Conservation (phyloP, 345 rosid genomes). For the Eucalyptus regnans region DNA sequence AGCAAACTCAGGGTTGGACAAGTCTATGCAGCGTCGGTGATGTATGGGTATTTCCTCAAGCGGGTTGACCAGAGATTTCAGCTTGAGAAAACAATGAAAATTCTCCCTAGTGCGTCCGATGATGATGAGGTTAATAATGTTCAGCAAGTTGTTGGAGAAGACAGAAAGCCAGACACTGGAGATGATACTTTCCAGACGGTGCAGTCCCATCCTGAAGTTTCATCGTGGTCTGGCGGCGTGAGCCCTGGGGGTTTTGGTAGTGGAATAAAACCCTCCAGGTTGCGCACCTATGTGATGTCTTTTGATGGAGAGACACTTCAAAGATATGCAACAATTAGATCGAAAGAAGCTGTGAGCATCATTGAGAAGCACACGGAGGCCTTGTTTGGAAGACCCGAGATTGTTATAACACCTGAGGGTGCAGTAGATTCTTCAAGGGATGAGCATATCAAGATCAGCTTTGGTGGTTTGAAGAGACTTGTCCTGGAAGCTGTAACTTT, state of each 20-base stretch:
- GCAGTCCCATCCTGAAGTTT: conserved; percentile 53
- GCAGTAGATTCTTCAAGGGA: conserved; percentile 65
- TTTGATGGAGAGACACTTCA: conserved; percentile 93
- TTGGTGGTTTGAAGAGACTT: conserved; percentile 81
- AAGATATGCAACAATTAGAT: conserved; percentile 82
- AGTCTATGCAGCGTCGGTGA: conserved; percentile 97
- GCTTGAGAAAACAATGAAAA: conserved; percentile 92
- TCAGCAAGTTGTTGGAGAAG: conserved; percentile 18
- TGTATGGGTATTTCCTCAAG: conserved; percentile 95
- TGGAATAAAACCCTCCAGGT: conserved; percentile 51
- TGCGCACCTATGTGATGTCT: conserved; percentile 80
- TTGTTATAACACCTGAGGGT: conserved; percentile 54
- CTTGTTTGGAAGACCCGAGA: conserved; percentile 83
- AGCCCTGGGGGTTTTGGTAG: conserved; percentile 45
- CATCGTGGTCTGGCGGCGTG: conserved; percentile 41
- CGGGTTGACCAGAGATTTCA: conserved; percentile 91
- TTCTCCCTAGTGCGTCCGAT: conserved; percentile 41
- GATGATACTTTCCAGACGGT: conserved; percentile 17
- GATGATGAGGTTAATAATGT: conserved; percentile 9
- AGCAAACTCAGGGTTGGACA: conserved; percentile 93
- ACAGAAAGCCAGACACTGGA: conserved; percentile 4
- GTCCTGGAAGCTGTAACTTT: conserved; percentile 93
- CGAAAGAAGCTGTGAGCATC: conserved; percentile 82
- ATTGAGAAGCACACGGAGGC: conserved; percentile 98
- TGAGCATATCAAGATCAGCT: conserved; percentile 71